Evolutionary conservation across 192 early-diverging fungal genomes (phyloP).

Genomic region (Chytriomyces hyalinus): DNA sequence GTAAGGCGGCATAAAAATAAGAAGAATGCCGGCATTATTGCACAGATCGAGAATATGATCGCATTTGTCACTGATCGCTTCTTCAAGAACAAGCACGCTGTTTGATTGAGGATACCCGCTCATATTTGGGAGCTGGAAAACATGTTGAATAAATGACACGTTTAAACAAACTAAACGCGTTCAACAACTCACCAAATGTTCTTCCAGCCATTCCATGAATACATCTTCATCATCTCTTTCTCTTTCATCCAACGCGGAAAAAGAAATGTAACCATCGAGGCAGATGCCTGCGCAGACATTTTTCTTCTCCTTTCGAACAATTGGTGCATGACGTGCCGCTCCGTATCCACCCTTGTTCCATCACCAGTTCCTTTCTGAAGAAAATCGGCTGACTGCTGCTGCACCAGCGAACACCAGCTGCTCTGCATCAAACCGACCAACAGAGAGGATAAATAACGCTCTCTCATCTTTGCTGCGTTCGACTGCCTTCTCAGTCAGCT

Average conservation of each 20-base stretch:
- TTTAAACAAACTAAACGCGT: not conserved
- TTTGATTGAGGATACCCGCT: not conserved
- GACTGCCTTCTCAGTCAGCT: not conserved
- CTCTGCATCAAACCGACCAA: not conserved
- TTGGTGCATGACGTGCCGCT: not conserved
- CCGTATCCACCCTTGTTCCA: not conserved
- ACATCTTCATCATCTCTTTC: not conserved
- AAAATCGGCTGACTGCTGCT: slow-evolving; percentile 4
- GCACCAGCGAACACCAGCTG: slow-evolving; percentile 6
- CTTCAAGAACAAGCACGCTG: not conserved
- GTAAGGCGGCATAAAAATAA: slow-evolving; percentile 13
- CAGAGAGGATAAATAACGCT: not conserved
- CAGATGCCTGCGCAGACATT: not conserved
- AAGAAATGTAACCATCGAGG: not conserved
- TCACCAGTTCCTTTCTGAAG: not conserved
- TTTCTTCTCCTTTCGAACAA: not conserved
- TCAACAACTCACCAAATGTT: slow-evolving; percentile 3
- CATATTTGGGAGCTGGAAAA: not conserved
- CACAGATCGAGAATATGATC: not conserved
- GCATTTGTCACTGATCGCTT: not conserved
- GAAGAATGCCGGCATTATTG: not conserved
- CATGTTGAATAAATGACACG: not conserved
- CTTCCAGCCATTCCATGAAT: not conserved
- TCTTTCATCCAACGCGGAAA: no score
- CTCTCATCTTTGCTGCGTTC: slow-evolving; percentile 5